Evolutionary conservation across 2,329 filamentous ascomycete genomes (phyloP), one percentile per base, ranked within the genome.

Genomic region (Claviceps pazoutovae): DNA sequence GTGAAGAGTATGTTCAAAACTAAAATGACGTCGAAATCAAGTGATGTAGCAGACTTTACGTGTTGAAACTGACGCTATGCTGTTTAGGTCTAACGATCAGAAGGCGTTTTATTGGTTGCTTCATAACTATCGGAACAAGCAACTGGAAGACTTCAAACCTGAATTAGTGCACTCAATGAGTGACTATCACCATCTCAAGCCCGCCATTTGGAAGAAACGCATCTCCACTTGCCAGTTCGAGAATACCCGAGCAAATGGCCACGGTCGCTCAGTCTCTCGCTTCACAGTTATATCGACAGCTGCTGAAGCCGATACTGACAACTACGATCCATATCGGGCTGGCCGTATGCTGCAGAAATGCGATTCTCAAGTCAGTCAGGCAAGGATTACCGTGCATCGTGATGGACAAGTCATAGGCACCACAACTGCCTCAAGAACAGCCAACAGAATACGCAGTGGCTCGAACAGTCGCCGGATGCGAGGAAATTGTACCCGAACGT

Each of bases 61-160:
- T 30, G 26, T 51, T 38, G 26, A 3, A 17, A 30, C 62, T 67
- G 56, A 70, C 57, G 56, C 67, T 54, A 42, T 55, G 34, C 5
- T 44, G 47, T n/a, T 5, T 36, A 91, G 86, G 56, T 74, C 79
- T 4, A 97, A 95, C 57, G 88, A 95, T 51, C 89, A 96, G 63
- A 95, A 95, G 62, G 77, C 91, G 58, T 96, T 97, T 66, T 98
- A 97, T 66, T 85, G 82, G 67, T 78, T 94, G 19, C 76, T 98
- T 7, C 70, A 84, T 57, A 85, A 84, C 64, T 94, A 95, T 64
- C 80, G 87, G 45, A 83, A 95, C 56, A 82, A 88, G 56, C 84
- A 93, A 58, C 68, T 95, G 1, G 90, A 97, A 64, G 87, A 95
- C 62, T 97, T 93, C 62, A 84, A 84, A 54, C 82, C 83, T 34